Percentiles rank a stretch among this genome's conserved stretches.
These are phyloP conservation scores for Cytospora piceae DNA, from an alignment of 2,329 filamentous ascomycete species.

Conservation along the genomic window DNA sequence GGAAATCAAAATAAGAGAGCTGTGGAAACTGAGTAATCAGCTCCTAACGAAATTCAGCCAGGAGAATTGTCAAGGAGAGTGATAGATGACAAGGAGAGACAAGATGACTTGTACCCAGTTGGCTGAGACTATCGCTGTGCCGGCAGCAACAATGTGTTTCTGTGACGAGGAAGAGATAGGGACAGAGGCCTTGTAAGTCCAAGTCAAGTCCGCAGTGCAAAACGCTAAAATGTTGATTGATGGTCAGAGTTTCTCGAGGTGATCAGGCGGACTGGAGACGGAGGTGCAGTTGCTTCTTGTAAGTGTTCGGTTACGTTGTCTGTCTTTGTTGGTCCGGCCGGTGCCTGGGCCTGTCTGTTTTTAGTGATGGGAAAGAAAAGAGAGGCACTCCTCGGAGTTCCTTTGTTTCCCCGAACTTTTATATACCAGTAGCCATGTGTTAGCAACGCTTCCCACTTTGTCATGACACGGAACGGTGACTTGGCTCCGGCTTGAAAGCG, in stretches of 20 bases:
- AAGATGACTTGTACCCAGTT: slow-evolving; percentile 20
- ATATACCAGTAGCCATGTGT: not conserved
- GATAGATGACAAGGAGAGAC: slow-evolving; percentile 20
- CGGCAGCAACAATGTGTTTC: slow-evolving; percentile 20
- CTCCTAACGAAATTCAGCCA: slow-evolving; percentile 23
- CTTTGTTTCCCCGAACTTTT: not conserved
- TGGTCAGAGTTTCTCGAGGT: slow-evolving; percentile 4
- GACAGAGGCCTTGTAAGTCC: not conserved
- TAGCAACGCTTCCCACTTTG: slow-evolving; percentile 1
- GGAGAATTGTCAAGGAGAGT: slow-evolving; percentile 20
- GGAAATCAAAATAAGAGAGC: slow-evolving; percentile 16
- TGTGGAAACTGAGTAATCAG: slow-evolving; percentile 10
- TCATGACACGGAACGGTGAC: slow-evolving; percentile 4
- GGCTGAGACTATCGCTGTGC: slow-evolving; percentile 14
- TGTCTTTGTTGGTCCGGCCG: slow-evolving; percentile 12
- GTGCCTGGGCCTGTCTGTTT: slow-evolving; percentile 1
- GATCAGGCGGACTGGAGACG: slow-evolving; percentile 4
- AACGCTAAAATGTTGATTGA: slow-evolving; percentile 15
- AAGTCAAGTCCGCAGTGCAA: slow-evolving; percentile 15
- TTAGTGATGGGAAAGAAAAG: slow-evolving; percentile 9
- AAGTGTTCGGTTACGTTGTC: slow-evolving; percentile 10
- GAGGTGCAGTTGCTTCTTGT: slow-evolving; percentile 20
- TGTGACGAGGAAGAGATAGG: not conserved
- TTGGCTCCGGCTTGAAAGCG: not conserved
- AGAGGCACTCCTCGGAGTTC: slow-evolving; percentile 10